phyloP scores from a whole-genome alignment of 257 asterid species.

The Linderniella brevidens region DNA sequence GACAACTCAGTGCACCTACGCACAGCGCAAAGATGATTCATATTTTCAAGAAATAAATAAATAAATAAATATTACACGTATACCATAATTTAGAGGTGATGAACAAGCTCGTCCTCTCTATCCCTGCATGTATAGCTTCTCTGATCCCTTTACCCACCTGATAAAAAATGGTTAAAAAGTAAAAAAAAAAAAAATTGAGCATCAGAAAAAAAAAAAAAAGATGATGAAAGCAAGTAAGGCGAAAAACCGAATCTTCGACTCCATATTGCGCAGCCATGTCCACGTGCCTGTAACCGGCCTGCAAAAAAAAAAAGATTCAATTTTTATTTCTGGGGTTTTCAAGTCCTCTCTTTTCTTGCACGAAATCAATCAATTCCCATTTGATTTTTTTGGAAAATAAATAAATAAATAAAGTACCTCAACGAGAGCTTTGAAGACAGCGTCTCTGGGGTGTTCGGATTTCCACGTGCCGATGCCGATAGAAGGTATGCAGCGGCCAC shows the following conservation, averaged over 20 bases:
- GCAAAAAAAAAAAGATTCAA: constrained; percentile 8
- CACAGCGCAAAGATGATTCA: not conserved
- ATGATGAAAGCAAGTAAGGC: not conserved
- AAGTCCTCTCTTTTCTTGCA: not conserved
- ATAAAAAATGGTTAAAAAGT: not conserved
- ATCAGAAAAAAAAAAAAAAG: no score
- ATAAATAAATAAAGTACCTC: no score
- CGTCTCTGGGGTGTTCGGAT: constrained; percentile 19
- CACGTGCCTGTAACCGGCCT: constrained; percentile 73
- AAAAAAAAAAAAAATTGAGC: no score
- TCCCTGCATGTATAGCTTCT: constrained; percentile 44
- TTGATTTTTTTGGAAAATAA: no score
- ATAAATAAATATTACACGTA: not conserved
- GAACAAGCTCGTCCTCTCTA: constrained; percentile 36
- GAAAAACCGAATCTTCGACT: constrained; percentile 29
- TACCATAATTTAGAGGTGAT: constrained; percentile 61
- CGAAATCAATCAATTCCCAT: no score
- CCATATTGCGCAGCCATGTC: constrained; percentile 52
- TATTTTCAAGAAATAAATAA: not conserved
- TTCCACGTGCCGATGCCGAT: constrained; percentile 67
- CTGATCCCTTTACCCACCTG: constrained; percentile 47
- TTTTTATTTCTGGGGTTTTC: no score
- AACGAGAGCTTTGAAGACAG: constrained; percentile 33
- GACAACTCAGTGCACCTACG: constrained; percentile 47
- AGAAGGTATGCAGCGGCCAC: constrained; percentile 41